These are phyloP conservation scores for Yamadazyma phyllophila DNA, from an alignment of 805 yeast genomes.

Conservation along the genomic window DNA sequence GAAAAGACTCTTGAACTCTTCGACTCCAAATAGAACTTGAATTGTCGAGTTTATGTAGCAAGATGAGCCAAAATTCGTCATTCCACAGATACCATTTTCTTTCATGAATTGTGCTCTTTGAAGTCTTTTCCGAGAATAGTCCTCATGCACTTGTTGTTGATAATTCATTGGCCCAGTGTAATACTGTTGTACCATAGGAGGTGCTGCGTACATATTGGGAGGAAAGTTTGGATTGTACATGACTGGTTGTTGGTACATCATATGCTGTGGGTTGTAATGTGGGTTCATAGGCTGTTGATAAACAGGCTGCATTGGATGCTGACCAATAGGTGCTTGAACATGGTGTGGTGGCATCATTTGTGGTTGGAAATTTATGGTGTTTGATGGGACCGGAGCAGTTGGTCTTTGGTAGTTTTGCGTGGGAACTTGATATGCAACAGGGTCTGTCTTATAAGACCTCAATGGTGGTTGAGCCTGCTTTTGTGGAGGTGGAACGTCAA, in stretches of 20 bases:
- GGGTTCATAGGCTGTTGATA: background rate
- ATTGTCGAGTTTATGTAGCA: slow-evolving; percentile 75
- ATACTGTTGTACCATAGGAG: background rate
- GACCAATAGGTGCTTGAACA: background rate
- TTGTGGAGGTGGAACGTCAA: too few relatives aligned
- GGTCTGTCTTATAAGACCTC: slow-evolving; percentile 3
- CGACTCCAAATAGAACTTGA: slow-evolving; percentile 63
- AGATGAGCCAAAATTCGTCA: slow-evolving; percentile 67
- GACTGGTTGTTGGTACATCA: background rate
- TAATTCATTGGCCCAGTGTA: background rate
- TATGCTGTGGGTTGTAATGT: background rate
- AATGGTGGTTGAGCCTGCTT: background rate
- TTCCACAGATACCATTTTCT: slow-evolving; percentile 54
- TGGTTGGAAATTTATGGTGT: background rate
- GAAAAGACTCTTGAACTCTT: slow-evolving; percentile 49
- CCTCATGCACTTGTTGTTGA: slow-evolving; percentile 3
- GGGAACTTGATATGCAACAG: background rate
- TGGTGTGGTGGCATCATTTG: background rate
- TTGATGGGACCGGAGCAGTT: background rate
- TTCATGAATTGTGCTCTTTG: slow-evolving; percentile 22
- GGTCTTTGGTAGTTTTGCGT: background rate
- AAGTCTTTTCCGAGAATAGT: slow-evolving; percentile 7
- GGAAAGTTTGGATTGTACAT: background rate
- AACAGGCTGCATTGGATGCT: too few relatives aligned
- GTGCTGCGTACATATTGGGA: too few relatives aligned